Conservation (phyloP, 768 basidiomycete species). For the Auricularia sp. region DNA sequence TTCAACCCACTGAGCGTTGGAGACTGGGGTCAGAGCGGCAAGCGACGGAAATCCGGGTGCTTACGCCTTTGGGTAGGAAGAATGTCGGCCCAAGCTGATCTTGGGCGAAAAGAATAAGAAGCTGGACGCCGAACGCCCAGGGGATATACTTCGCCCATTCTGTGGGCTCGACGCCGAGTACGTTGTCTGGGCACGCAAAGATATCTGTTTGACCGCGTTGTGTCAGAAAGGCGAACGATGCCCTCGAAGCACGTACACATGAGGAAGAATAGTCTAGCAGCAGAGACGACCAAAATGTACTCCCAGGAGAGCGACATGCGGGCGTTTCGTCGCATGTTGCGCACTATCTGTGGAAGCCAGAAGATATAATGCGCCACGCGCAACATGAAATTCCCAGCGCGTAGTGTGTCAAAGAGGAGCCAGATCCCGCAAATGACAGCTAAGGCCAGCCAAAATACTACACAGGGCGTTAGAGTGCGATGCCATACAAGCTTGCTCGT, state of each 20-base stretch:
- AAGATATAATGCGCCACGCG: slow-evolving; percentile 60
- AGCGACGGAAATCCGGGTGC: slow-evolving; percentile 13
- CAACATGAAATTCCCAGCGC: slow-evolving; percentile 40
- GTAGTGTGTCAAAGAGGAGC: not conserved
- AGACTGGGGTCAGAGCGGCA: not conserved
- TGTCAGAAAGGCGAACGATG: slow-evolving; percentile 1
- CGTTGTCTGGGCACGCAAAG: slow-evolving; percentile 73
- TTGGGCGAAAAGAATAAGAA: slow-evolving; percentile 55
- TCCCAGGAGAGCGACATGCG: slow-evolving; percentile 55
- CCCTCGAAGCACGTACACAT: slow-evolving; percentile 47
- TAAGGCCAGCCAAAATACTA: slow-evolving; percentile 43
- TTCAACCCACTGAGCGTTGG: slow-evolving; percentile 38
- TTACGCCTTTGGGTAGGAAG: slow-evolving; percentile 64
- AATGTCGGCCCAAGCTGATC: slow-evolving; percentile 70
- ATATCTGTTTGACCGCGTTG: slow-evolving; percentile 43
- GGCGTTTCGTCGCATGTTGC: slow-evolving; percentile 62
- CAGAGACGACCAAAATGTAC: slow-evolving; percentile 69
- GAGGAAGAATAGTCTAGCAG: slow-evolving; percentile 57
- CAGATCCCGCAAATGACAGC: not conserved
- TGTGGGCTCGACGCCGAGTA: slow-evolving; percentile 66
- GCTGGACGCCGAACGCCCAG: slow-evolving; percentile 52
- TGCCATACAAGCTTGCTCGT: not conserved
- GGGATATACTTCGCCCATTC: slow-evolving; percentile 59
- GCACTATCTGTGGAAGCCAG: slow-evolving; percentile 79
- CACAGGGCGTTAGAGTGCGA: not conserved